Percentiles rank a stretch among this genome's conserved stretches.
Evolutionary conservation across 495 filamentous ascomycete species (phyloP).

Genomic region (Aspergillus kassunensis): DNA sequence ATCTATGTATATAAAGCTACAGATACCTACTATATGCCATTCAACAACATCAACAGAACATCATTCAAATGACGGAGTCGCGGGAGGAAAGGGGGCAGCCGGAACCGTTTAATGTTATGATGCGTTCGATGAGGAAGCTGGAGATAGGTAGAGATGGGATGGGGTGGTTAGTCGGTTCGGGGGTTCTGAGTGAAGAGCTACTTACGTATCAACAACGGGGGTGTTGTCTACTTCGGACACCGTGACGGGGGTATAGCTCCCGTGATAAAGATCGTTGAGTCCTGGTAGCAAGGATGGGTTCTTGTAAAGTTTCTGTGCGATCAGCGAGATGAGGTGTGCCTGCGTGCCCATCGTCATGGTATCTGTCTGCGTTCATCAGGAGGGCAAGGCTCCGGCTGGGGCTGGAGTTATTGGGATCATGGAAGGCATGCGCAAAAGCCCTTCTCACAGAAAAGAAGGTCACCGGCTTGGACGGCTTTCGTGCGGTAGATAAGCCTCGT

Average conservation of each 20-base stretch:
- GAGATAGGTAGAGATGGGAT: too few relatives aligned
- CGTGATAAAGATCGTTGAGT: constrained; percentile 43
- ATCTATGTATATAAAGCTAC: too few relatives aligned
- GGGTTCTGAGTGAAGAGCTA: background rate
- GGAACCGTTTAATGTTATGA: constrained; percentile 48
- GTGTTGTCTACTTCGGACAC: constrained; percentile 37
- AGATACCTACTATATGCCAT: too few relatives aligned
- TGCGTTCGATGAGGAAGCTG: constrained; percentile 42
- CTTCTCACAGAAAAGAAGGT: constrained; percentile 54
- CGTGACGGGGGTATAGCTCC: constrained; percentile 29
- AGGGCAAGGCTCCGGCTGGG: constrained; percentile 16
- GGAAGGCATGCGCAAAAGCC: constrained; percentile 41
- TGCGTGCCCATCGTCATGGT: constrained; percentile 27
- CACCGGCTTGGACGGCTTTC: constrained; percentile 44
- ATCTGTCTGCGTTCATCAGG: constrained; percentile 32
- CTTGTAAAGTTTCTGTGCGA: constrained; percentile 44
- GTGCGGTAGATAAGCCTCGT: constrained; percentile 48
- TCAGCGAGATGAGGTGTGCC: constrained; percentile 32
- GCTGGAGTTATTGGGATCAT: background rate
- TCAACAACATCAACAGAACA: too few relatives aligned
- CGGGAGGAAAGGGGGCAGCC: constrained; percentile 37
- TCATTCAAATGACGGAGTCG: constrained; percentile 16
- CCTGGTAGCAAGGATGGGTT: constrained; percentile 43
- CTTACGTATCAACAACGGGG: constrained; percentile 50
- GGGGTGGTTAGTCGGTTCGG: constrained; percentile 10